Conservation (phyloP, 2,329 filamentous ascomycete species). For the Seiridium unicorne region DNA sequence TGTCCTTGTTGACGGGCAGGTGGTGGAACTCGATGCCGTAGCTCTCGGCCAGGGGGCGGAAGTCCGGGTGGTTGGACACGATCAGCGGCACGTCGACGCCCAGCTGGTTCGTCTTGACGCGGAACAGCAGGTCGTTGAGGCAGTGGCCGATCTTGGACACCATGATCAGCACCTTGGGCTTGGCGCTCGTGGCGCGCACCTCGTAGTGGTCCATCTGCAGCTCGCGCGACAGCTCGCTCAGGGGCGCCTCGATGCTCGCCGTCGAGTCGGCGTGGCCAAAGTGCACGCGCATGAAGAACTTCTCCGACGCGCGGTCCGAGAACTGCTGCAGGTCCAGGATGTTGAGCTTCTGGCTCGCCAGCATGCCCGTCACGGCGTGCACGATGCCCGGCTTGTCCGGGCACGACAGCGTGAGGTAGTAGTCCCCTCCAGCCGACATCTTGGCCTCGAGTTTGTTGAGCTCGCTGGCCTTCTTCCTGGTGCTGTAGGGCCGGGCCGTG, state of each 20-base stretch:
- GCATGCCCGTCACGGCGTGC: constrained; percentile 76
- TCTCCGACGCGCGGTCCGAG: constrained; percentile 69
- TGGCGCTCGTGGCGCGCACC: constrained; percentile 65
- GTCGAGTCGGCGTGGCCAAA: constrained; percentile 62
- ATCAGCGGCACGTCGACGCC: constrained; percentile 74
- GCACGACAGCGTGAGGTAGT: constrained; percentile 79
- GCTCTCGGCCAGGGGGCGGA: constrained; percentile 63
- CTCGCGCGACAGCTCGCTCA: constrained; percentile 59
- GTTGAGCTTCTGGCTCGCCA: constrained; percentile 72
- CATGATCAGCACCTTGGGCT: constrained; percentile 81
- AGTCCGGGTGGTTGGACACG: constrained; percentile 80
- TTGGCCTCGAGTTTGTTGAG: not conserved
- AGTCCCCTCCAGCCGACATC: constrained; percentile 40
- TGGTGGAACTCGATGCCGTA: constrained; percentile 81
- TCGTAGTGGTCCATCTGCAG: constrained; percentile 68
- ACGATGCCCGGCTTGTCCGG: constrained; percentile 84
- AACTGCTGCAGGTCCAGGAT: constrained; percentile 85
- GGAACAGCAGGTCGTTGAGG: constrained; percentile 80
- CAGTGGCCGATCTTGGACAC: constrained; percentile 88
- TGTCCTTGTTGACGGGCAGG: constrained; percentile 75
- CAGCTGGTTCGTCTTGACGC: constrained; percentile 71
- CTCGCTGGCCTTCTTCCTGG: not conserved
- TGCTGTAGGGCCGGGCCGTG: not conserved
- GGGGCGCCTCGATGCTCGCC: constrained; percentile 51
- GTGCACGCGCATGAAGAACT: constrained; percentile 88